Evolutionary conservation across 2,329 filamentous ascomycete genomes (phyloP), one percentile per base, ranked within the genome.

Genomic region (Calycina herbarum): DNA sequence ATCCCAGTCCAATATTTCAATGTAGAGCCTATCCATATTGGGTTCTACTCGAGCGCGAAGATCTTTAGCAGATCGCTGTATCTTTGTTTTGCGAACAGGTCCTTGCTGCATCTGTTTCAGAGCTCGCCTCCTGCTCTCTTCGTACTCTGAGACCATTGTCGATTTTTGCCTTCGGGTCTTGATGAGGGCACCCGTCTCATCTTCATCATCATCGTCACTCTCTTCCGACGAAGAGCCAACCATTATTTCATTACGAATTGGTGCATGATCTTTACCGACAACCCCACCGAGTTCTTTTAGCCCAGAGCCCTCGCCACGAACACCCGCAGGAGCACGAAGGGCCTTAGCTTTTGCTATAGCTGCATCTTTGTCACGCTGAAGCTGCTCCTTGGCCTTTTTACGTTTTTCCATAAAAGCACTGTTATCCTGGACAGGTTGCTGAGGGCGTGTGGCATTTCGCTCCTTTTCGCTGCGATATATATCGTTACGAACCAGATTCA

Each of bases 31-130:
- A 45, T 93, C 90, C 79, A 99, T 90, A 70, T 96, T 92, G 7
- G 96, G 95, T 38, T 94, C 91, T 66, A 99, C 83, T 68, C 95
- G 90, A 69, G 95, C 94, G 72, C 94, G 90, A 87, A 97, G 94
- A 78, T 99, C 95, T 78, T 96, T 96, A 57, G 90, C 87, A 17
- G 93, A 94, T 60, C 94, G 87, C 68, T 89, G 83, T 61, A 93
- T 86, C 76, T 92, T 91, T 70, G 87, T 82, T 80, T 97, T 97
- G 79, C 93, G 94, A 64, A 96, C 88, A 0, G 94, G 94, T 15
- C 87, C 88, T 56, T 86, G 85, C 60, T 70, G 66, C 73, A 86
- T 82, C 69, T 85, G 77, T 54, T 81, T 85, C 70, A 88, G 75
- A 33, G 83, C 78, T 69, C 77, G 77, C 65, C 76, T 78, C 69